Evolutionary conservation across 2,329 filamentous ascomycete genomes (phyloP).

Genomic region (Blastomyces percursus): DNA sequence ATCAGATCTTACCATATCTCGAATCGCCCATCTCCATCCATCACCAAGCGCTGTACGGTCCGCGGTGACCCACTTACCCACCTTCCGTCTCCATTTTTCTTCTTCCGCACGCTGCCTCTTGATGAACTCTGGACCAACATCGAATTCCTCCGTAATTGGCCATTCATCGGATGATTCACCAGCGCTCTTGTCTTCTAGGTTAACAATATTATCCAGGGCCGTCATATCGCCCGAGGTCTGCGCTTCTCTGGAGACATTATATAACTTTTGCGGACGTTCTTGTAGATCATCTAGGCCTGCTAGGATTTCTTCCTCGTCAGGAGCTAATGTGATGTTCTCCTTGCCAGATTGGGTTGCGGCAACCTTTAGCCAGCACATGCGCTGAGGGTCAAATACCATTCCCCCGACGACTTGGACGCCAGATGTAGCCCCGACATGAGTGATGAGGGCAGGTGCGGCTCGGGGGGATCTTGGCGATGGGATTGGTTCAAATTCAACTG

Average conservation of each 20-base stretch:
- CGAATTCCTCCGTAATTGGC: slow-evolving; percentile 90
- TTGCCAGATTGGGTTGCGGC: slow-evolving; percentile 34
- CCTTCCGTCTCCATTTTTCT: slow-evolving; percentile 77
- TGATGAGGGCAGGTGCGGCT: slow-evolving; percentile 60
- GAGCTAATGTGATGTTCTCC: slow-evolving; percentile 39
- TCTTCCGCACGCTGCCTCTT: slow-evolving; percentile 83
- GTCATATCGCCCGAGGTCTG: slow-evolving; percentile 15
- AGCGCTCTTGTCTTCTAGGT: slow-evolving; percentile 32
- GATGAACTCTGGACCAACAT: slow-evolving; percentile 91
- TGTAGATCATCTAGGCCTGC: slow-evolving; percentile 89
- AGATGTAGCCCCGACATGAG: slow-evolving; percentile 72
- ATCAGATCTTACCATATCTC: slow-evolving; percentile 34
- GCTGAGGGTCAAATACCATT: slow-evolving; percentile 95
- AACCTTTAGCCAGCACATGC: slow-evolving; percentile 95
- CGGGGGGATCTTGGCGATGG: slow-evolving; percentile 32
- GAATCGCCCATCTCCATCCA: slow-evolving; percentile 67
- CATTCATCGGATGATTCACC: slow-evolving; percentile 55
- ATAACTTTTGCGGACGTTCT: slow-evolving; percentile 41
- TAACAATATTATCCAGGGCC: slow-evolving; percentile 19
- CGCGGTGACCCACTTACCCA: slow-evolving; percentile 67
- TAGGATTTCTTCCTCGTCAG: slow-evolving; percentile 86
- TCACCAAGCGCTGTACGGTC: slow-evolving; percentile 38
- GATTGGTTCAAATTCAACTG: slow-evolving; percentile 64
- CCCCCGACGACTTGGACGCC: slow-evolving; percentile 91
- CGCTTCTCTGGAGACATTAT: slow-evolving; percentile 8